Base-by-base conservation (phyloP, 2,329 filamentous ascomycete species). In the Neonectria ditissima region DNA sequence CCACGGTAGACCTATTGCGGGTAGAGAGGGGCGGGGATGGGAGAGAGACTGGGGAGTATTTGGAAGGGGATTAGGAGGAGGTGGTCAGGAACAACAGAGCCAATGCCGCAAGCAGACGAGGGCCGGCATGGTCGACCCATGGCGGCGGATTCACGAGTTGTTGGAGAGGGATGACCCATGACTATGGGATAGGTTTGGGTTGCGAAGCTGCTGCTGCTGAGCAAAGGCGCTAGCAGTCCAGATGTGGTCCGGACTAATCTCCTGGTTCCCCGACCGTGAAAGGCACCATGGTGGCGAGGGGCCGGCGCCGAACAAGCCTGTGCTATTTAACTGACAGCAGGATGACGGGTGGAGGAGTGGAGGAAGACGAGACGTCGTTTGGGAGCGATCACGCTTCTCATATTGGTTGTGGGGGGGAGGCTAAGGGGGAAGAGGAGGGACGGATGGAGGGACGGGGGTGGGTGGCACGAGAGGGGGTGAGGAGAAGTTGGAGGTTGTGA, bases 271-370 rank as follows among this genome's bases (percentile, higher is more conserved):
- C 59, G 59, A 54, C 48, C 26, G 37, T 58, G 32, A 44, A 43
- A 57, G 30, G 41, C 54, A 48, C 54, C 54, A 62, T 57, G 28
- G 54, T 62, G 59, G 59, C 59, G 59, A 62, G 34, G 54, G 54
- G 48, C 55, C 30, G 54, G 50, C 53, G 53, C 44, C 51, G 48
- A 62, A 54, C 47, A 32, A 43, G 53, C 43, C 39, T 48, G 47
- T 50, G 59, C 55, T 41, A 41, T 41, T 18, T 20, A 41, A 57
- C 59, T 62, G 58, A 58, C 56, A 52, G 56, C 37, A 54, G 57
- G 30, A 60, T 55, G 50, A 55, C 48, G 51, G 50, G 50, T 30
- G 50, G 50, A 47, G 58, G 58, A 30, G 50, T 32, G 30, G 14
- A 43, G 50, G 56, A 59, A 11, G 48, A 39, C 48, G 48, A 59